phyloP scores from a whole-genome alignment of 148 eudicot species.

The Heliamphora exappendiculata region DNA sequence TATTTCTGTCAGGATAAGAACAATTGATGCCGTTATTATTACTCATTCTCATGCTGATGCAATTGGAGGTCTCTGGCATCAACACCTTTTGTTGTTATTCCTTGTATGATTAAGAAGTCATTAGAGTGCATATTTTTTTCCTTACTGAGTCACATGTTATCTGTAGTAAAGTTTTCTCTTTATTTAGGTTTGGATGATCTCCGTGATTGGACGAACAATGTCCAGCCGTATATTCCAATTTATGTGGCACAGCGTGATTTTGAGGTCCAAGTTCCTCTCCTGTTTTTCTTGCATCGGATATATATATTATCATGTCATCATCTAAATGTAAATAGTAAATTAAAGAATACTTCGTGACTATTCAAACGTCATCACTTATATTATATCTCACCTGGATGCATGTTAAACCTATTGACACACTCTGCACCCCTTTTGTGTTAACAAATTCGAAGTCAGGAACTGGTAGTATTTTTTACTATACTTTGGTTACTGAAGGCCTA shows the following conservation, averaged over 20 bases:
- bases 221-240: slow-evolving; percentile 78
- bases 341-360: neutral
- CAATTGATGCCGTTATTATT: slow-evolving; percentile 82
- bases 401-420: neutral
- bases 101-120: slow-evolving; percentile 16
- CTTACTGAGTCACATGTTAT: slow-evolving; percentile 5
- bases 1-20: slow-evolving; percentile 89
- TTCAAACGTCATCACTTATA: neutral
- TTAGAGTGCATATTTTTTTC: neutral
- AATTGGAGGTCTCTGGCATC: slow-evolving; percentile 81
- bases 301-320: neutral
- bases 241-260: slow-evolving; percentile 87
- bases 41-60: slow-evolving; percentile 99
- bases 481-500: neutral
- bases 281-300: slow-evolving; percentile 5
- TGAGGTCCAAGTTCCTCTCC: slow-evolving; percentile 50
- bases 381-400: neutral
- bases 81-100: slow-evolving; percentile 22
- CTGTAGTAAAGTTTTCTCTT: slow-evolving; percentile 4
- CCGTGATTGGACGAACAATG: slow-evolving; percentile 99
- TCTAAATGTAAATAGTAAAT: neutral
- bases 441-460: neutral
- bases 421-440: neutral
- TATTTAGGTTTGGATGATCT: slow-evolving; percentile 89
- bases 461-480: neutral